Conservation (phyloP, 495 filamentous ascomycete species). For the Penicillium antarcticum region DNA sequence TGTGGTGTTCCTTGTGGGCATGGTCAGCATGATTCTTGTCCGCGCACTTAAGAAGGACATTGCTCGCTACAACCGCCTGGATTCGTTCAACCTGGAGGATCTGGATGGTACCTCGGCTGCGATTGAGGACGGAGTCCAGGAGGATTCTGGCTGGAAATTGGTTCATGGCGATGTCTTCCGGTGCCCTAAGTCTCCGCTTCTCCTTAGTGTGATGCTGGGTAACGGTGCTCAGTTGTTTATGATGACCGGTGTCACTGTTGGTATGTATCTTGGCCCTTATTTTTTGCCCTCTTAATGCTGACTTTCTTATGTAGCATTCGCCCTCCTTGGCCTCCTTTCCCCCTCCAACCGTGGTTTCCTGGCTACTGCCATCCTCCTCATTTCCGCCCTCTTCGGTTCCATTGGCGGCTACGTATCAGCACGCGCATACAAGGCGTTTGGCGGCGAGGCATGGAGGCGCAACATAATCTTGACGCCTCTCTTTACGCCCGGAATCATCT, state of each 20-base stretch:
- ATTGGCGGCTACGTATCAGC: slow-evolving; percentile 90
- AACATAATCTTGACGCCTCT: slow-evolving; percentile 87
- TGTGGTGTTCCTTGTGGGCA: slow-evolving; percentile 84
- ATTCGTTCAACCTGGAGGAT: slow-evolving; percentile 82
- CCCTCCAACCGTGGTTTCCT: slow-evolving; percentile 92
- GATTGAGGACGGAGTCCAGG: slow-evolving; percentile 89
- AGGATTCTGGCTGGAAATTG: slow-evolving; percentile 98
- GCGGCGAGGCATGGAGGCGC: slow-evolving; percentile 88
- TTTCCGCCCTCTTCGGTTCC: slow-evolving; percentile 90
- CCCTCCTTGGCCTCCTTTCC: slow-evolving; percentile 89
- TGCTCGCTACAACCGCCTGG: slow-evolving; percentile 88
- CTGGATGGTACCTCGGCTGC: slow-evolving; percentile 66
- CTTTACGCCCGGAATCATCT: slow-evolving; percentile 83
- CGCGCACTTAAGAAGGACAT: slow-evolving; percentile 91
- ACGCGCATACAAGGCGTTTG: slow-evolving; percentile 86
- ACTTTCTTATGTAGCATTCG: slow-evolving; percentile 56
- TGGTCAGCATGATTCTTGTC: slow-evolving; percentile 83
- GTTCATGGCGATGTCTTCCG: slow-evolving; percentile 98
- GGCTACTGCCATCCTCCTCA: slow-evolving; percentile 83
- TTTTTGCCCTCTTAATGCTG: not conserved
- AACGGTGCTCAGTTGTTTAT: slow-evolving; percentile 96
- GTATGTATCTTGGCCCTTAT: slow-evolving; percentile 19
- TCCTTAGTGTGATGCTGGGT: slow-evolving; percentile 84
- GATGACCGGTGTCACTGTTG: slow-evolving; percentile 92
- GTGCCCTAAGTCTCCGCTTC: slow-evolving; percentile 73